Percentiles rank a stretch among this genome's conserved stretches.
Evolutionary conservation across 2,329 filamentous ascomycete species (phyloP).

Genomic region (Escovopsis weberi): DNA sequence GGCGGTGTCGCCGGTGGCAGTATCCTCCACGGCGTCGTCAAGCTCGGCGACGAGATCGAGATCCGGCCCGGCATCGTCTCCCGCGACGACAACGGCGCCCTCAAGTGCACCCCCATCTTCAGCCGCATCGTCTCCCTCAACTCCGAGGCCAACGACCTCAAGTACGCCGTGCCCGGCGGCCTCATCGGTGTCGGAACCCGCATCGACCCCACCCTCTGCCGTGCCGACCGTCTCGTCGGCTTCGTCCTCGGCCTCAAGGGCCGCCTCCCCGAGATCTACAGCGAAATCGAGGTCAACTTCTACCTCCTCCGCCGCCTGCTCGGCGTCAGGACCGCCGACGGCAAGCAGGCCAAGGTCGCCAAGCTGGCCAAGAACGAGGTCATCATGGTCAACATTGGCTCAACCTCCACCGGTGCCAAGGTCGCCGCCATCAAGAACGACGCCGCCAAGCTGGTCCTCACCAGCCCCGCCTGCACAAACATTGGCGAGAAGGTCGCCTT

Average conservation of each 20-base stretch:
- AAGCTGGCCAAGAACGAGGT: constrained; percentile 98
- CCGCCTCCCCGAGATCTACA: constrained; percentile 90
- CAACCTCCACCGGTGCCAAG: constrained; percentile 93
- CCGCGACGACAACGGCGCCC: constrained; percentile 82
- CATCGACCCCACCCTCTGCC: constrained; percentile 93
- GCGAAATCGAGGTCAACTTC: constrained; percentile 98
- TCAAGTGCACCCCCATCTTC: constrained; percentile 95
- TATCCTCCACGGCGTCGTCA: constrained; percentile 92
- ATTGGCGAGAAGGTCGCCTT: constrained; percentile 97
- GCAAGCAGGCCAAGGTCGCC: constrained; percentile 98
- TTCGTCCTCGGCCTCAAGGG: constrained; percentile 95
- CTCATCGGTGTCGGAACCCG: constrained; percentile 96
- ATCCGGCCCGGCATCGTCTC: constrained; percentile 97
- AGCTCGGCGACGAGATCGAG: constrained; percentile 95
- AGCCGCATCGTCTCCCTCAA: constrained; percentile 89
- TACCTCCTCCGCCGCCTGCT: constrained; percentile 89
- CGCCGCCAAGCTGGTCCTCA: constrained; percentile 87
- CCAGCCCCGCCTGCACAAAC: constrained; percentile 89
- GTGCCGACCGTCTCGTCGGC: constrained; percentile 96
- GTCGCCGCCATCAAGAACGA: constrained; percentile 94
- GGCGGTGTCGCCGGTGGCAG: constrained; percentile 95
- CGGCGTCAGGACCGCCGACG: constrained; percentile 93
- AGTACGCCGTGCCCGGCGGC: constrained; percentile 94
- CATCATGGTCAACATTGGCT: constrained; percentile 99
- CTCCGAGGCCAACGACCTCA: constrained; percentile 95